Conservation (phyloP, 1,284 basidiomycete genomes). For the Tilletiaria anomala region DNA sequence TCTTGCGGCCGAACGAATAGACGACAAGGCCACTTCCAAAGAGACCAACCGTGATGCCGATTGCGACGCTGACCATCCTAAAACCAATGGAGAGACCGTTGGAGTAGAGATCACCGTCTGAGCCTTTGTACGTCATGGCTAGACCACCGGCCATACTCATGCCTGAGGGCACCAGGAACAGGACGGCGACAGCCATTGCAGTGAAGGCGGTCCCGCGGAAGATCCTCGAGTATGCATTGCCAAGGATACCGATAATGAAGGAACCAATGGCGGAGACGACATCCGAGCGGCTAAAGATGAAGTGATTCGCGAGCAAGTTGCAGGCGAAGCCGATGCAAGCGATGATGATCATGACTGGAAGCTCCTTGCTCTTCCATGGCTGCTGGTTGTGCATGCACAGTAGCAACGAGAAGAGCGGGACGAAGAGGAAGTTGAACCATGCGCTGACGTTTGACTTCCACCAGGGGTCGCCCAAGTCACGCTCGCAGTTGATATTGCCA, state of each 20-base stretch:
- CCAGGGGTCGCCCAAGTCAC: slow-evolving; percentile 55
- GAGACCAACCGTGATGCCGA: slow-evolving; percentile 76
- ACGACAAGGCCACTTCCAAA: slow-evolving; percentile 75
- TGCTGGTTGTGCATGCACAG: slow-evolving; percentile 63
- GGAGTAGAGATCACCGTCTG: slow-evolving; percentile 44
- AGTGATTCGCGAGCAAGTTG: slow-evolving; percentile 56
- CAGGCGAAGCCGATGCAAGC: slow-evolving; percentile 56
- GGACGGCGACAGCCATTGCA: slow-evolving; percentile 70
- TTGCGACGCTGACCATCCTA: slow-evolving; percentile 61
- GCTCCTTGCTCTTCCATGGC: slow-evolving; percentile 54
- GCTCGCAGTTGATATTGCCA: slow-evolving; percentile 50
- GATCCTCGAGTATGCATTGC: slow-evolving; percentile 66
- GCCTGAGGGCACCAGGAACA: slow-evolving; percentile 63
- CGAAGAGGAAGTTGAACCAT: slow-evolving; percentile 62
- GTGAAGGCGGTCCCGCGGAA: slow-evolving; percentile 82
- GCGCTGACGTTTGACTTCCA: slow-evolving; percentile 61
- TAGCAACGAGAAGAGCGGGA: slow-evolving; percentile 62
- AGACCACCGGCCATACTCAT: slow-evolving; percentile 71
- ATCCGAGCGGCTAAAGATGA: slow-evolving; percentile 70
- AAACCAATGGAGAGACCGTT: slow-evolving; percentile 42
- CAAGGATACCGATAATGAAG: slow-evolving; percentile 65
- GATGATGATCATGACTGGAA: slow-evolving; percentile 70
- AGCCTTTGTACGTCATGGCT: slow-evolving; percentile 51
- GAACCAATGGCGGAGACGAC: slow-evolving; percentile 72
- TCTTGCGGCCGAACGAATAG: slow-evolving; percentile 66